Evolutionary conservation across 2,329 filamentous ascomycete genomes (phyloP).

Genomic region (Fusarium sp.): DNA sequence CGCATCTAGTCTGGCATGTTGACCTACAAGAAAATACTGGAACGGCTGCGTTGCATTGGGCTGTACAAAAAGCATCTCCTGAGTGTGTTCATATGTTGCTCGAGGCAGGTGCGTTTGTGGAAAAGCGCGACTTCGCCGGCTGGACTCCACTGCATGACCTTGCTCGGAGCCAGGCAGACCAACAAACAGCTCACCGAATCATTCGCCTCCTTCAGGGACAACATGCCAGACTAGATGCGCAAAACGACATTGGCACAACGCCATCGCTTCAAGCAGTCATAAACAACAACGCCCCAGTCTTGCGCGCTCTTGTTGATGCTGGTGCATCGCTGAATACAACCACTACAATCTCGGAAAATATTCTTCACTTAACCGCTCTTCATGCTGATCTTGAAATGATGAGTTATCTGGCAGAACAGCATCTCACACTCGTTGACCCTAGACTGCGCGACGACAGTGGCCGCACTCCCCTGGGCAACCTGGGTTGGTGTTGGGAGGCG

Average conservation of each 20-base stretch:
- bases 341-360: rapidly evolving
- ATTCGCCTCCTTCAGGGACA: background rate
- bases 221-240: background rate
- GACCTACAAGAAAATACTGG: rapidly evolving
- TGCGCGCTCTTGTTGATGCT: background rate
- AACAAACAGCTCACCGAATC: rapidly evolving
- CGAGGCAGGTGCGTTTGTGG: conserved; percentile 9
- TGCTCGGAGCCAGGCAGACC: rapidly evolving
- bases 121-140: rapidly evolving
- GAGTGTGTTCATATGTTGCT: conserved; percentile 13
- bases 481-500: background rate
- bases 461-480: rapidly evolving
- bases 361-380: rapidly evolving
- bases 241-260: rapidly evolving
- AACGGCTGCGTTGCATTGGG: background rate
- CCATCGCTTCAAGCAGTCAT: rapidly evolving
- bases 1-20: too few species aligned
- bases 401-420: background rate
- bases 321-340: background rate
- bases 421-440: background rate
- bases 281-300: rapidly evolving
- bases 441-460: rapidly evolving
- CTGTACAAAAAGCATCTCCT: rapidly evolving
- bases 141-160: background rate
- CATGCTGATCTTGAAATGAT: background rate